Base-by-base conservation (phyloP, 495 filamentous ascomycete genomes). In the Lasiosphaeriaceae sp. region DNA sequence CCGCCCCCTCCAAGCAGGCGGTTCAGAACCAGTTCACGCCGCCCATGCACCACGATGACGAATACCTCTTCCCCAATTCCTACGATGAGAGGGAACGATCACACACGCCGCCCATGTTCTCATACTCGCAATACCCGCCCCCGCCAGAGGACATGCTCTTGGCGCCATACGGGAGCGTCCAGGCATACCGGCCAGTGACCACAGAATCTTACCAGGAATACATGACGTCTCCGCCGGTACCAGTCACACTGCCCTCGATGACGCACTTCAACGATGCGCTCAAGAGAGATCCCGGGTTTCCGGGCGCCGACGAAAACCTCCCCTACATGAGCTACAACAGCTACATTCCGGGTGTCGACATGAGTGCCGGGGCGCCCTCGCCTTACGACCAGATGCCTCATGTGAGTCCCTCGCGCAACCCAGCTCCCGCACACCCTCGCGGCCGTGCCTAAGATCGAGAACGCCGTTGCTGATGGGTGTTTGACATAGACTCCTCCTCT, bases 301-400 rank as follows among this genome's bases (percentile, higher is more conserved):
- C 78, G 64, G 55, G 59, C 41, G 81, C 83, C 41, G 87, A 90
- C 39, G 88, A 90, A 50, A 77, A 80, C 41, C 80, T 92, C 62
- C 86, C 88, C 0, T 95, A 90, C 72, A 84, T 87, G 66, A 82
- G 83, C 76, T 89, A 87, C 90, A 88, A 63, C 56, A 80, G 83
- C 47, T 82, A 85, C 44, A 80, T 94, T 71, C 83, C 85, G 11
- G 86, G 88, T 56, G 85, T 93, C 64, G 89, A 93, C 59, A 78
- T 90, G 56, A 80, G 83, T 51, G 72, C 76, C 39, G 64, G 53
- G 24, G 60, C 62, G 56, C 76, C 63, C n/a, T 77, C 83, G 51
- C 71, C 78, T 56, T 88, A 90, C 73, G 77, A 83, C 68, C 51
- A 81, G 62, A 83, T 83, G 75, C 74, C 81, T 80, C 84, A 86